A percentile compares a stretch with the other conserved stretches of the same genome.
Evolutionary conservation across 306 rosid species (phyloP).

Genomic region (Sicyos baderoa): DNA sequence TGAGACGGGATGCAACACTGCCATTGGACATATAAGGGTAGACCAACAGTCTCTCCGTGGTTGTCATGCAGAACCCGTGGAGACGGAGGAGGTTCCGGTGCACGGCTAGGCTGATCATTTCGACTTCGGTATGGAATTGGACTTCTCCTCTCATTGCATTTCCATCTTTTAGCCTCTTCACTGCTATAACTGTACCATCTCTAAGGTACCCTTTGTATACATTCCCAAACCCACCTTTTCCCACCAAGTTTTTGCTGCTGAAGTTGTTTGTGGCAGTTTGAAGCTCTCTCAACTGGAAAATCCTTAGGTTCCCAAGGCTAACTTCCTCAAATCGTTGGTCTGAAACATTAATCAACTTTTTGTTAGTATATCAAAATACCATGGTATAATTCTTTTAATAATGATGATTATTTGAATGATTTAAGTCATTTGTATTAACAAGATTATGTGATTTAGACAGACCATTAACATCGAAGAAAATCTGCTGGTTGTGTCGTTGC

Average conservation of each 20-base stretch:
- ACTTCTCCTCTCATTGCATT: constrained; percentile 74
- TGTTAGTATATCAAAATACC: too few relatives aligned
- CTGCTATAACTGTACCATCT: constrained; percentile 74
- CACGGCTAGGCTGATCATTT: constrained; percentile 95
- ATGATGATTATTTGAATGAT: constrained; percentile 1
- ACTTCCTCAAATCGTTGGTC: constrained; percentile 67
- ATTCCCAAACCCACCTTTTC: constrained; percentile 88
- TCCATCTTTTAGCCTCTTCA: constrained; percentile 84
- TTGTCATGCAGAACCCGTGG: constrained; percentile 75
- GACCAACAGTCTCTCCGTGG: constrained; percentile 76
- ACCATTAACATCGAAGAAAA: constrained; percentile 85
- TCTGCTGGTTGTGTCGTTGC: constrained; percentile 70
- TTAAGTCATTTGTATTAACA: background rate
- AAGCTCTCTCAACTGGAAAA: constrained; percentile 82
- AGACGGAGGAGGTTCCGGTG: constrained; percentile 88
- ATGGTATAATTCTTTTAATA: background rate
- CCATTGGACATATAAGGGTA: constrained; percentile 97
- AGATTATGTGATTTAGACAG: constrained; percentile 23
- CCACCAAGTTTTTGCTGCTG: constrained; percentile 78
- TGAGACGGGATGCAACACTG: constrained; percentile 84
- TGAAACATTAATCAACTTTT: constrained; percentile 24
- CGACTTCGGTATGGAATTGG: constrained; percentile 89
- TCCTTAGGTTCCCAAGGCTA: constrained; percentile 80
- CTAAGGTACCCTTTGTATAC: constrained; percentile 85
- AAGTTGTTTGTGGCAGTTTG: constrained; percentile 79